Evolutionary conservation across 1,284 basidiomycete genomes (phyloP).

Genomic region (Microbotryomycetes sp.): DNA sequence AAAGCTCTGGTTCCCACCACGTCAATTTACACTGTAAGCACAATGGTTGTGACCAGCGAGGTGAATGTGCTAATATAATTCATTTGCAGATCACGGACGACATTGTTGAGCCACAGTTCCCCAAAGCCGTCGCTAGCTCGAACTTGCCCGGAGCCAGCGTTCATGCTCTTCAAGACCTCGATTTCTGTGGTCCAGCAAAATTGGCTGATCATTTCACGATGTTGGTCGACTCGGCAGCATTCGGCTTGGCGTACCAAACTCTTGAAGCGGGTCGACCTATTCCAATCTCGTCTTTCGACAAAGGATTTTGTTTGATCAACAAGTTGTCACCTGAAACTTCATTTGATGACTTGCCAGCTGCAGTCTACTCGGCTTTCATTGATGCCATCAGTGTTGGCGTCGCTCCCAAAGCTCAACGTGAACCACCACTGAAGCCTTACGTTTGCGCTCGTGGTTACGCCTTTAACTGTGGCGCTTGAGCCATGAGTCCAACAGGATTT

Average conservation of each 20-base stretch:
- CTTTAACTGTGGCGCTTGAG: not conserved
- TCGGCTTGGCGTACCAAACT: slow-evolving; percentile 19
- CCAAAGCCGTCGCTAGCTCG: slow-evolving; percentile 8
- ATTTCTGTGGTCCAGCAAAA: slow-evolving; percentile 24
- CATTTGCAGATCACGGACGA: slow-evolving; percentile 34
- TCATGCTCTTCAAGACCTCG: slow-evolving; percentile 25
- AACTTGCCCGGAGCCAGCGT: slow-evolving; percentile 20
- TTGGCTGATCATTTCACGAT: slow-evolving; percentile 27
- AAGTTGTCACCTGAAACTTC: not conserved
- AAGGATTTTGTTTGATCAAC: slow-evolving; percentile 2
- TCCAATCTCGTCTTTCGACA: slow-evolving; percentile 11
- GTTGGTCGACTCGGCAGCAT: slow-evolving; percentile 15
- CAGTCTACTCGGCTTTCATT: not conserved
- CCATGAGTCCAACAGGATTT: too few species aligned
- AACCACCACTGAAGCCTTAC: slow-evolving; percentile 21
- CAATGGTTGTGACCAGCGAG: not conserved
- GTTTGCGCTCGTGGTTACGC: slow-evolving; percentile 20
- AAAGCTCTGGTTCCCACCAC: slow-evolving; percentile 38
- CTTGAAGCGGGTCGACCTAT: slow-evolving; percentile 15
- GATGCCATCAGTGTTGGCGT: not conserved
- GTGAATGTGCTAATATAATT: slow-evolving; percentile 4
- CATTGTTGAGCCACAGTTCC: slow-evolving; percentile 37
- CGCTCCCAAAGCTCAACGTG: not conserved
- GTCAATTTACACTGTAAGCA: not conserved
- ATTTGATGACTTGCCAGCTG: not conserved